These are phyloP conservation scores for Metschnikowia chrysomelidarum DNA, from an alignment of 805 yeast species.

Conservation along the genomic window DNA sequence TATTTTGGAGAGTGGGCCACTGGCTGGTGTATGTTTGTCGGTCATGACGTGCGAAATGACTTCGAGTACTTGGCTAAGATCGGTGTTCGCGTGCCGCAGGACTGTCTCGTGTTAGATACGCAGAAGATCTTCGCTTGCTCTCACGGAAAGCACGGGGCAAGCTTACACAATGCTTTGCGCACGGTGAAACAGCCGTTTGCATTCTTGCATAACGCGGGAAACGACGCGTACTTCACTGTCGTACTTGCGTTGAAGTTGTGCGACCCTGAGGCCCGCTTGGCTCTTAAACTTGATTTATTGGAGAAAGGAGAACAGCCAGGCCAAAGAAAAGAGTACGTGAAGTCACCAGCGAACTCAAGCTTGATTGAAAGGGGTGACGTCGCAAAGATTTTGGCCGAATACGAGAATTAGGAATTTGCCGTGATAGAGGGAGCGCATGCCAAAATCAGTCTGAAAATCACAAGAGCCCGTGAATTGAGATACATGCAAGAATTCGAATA, in stretches of 20 bases:
- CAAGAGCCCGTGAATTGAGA: no score
- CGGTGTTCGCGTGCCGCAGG: constrained; percentile 10
- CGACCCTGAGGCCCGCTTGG: constrained; percentile 18
- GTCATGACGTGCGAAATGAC: constrained; percentile 17
- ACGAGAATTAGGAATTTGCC: no score
- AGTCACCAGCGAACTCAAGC: constrained; percentile 3
- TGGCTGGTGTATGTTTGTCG: constrained; percentile 18
- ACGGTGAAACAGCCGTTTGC: constrained; percentile 21
- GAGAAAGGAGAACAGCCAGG: constrained; percentile 4
- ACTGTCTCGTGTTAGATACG: constrained; percentile 19
- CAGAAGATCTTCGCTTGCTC: constrained; percentile 15
- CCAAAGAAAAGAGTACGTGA: constrained; percentile 7
- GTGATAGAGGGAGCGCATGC: no score
- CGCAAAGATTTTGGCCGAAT: no score
- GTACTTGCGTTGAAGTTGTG: constrained; percentile 23
- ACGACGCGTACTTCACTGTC: constrained; percentile 27
- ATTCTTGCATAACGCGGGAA: constrained; percentile 26
- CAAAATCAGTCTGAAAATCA: no score
- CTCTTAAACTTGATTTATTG: constrained; percentile 6
- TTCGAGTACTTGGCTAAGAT: constrained; percentile 11
- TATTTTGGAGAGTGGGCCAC: constrained; percentile 15
- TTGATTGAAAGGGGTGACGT: no score
- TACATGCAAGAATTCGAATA: no score
- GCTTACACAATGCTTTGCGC: constrained; percentile 21
- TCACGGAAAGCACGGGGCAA: constrained; percentile 19